A percentile compares a stretch with the other conserved stretches of the same genome.
phyloP scores from a whole-genome alignment of 345 rosid species.

The Firmiana major region DNA sequence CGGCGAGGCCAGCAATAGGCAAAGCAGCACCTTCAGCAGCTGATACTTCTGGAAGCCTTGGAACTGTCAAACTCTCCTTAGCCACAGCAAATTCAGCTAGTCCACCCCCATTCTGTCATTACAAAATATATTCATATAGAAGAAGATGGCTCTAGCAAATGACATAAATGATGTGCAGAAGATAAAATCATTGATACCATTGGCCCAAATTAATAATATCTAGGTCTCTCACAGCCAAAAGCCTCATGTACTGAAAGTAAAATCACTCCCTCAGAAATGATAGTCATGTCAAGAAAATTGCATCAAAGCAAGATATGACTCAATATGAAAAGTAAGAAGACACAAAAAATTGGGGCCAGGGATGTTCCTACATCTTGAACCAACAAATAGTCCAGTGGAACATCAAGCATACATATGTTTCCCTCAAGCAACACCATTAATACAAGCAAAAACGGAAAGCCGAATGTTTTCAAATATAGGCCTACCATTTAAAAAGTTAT shows the following conservation, averaged over 20 bases:
- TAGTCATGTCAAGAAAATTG: background rate
- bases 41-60: slow-evolving; percentile 54
- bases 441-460: background rate
- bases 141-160: background rate
- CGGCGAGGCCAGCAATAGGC: slow-evolving; percentile 63
- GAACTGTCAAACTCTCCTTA: slow-evolving; percentile 44
- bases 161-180: background rate
- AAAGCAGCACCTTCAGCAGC: slow-evolving; percentile 60
- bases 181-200: background rate
- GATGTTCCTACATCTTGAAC: background rate
- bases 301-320: background rate
- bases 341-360: background rate
- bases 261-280: background rate
- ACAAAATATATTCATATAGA: background rate
- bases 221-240: background rate
- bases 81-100: slow-evolving; percentile 65
- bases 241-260: background rate
- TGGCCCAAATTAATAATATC: background rate
- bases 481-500: background rate
- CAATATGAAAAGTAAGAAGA: background rate
- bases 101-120: slow-evolving; percentile 45
- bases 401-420: background rate
- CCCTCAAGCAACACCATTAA: background rate
- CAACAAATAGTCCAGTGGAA: background rate
- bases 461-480: background rate